Conservation (phyloP, 495 filamentous ascomycete genomes). For the Podospora pseudocomata region DNA sequence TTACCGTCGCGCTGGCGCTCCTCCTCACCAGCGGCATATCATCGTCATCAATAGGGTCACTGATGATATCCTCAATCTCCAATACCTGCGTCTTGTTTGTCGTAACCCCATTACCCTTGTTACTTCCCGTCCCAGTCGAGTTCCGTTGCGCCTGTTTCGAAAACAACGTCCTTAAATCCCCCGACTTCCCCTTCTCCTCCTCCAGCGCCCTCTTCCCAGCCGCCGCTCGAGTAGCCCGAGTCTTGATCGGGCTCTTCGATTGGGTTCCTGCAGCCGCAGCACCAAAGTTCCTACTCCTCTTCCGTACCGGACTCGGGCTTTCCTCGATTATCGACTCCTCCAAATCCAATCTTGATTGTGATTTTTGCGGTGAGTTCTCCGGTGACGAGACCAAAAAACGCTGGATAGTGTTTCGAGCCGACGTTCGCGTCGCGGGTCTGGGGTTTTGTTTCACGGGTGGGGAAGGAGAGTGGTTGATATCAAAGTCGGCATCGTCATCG, state of each 20-base stretch:
- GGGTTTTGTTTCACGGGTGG: not conserved
- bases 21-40: constrained; percentile 42
- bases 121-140: constrained; percentile 10
- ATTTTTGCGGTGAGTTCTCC: not conserved
- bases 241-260: constrained; percentile 52
- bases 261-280: constrained; percentile 17
- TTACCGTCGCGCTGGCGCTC: constrained; percentile 45
- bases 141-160: constrained; percentile 49
- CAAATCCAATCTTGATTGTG: not conserved
- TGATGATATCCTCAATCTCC: constrained; percentile 45
- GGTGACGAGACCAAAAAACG: constrained; percentile 39
- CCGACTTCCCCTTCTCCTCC: constrained; percentile 44
- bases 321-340: not conserved
- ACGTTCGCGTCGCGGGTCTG: constrained; percentile 21
- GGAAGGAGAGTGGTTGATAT: not conserved
- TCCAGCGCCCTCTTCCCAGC: constrained; percentile 28
- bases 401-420: constrained; percentile 34
- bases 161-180: constrained; percentile 50
- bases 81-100: constrained; percentile 9
- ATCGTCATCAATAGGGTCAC: constrained; percentile 41
- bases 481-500: constrained; percentile 22
- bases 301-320: constrained; percentile 34
- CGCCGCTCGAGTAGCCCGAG: constrained; percentile 28
- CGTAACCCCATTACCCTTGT: not conserved
- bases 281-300: constrained; percentile 22